Conservation (phyloP, 148 eudicot genomes). For the Arbutus unedo region DNA sequence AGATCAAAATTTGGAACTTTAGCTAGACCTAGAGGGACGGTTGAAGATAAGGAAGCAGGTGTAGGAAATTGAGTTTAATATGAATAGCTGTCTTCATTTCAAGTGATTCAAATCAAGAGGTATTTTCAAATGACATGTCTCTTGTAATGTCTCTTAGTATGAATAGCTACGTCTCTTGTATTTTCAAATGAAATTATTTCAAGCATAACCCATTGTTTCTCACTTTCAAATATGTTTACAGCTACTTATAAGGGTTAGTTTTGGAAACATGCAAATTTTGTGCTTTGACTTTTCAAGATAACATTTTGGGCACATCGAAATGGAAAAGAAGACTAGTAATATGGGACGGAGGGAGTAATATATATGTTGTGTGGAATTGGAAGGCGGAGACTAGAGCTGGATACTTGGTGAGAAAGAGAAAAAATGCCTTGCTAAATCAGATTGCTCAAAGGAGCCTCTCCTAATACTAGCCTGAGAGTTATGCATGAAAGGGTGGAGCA, state of each 20-base stretch:
- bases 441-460: neutral
- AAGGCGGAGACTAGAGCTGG: neutral
- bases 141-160: no score
- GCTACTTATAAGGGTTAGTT: neutral
- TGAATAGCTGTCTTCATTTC: no score
- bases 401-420: neutral
- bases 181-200: no score
- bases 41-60: no score
- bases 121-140: no score
- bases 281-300: neutral
- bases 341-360: neutral
- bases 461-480: neutral
- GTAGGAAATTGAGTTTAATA: no score
- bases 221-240: neutral
- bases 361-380: neutral
- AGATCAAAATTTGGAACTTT: no score
- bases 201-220: neutral
- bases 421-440: neutral
- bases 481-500: neutral
- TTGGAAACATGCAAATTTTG: neutral
- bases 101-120: no score
- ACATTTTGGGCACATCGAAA: neutral
- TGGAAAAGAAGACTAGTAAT: neutral
- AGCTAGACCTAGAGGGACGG: no score
- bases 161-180: no score